A percentile compares a stretch with the other conserved stretches of the same genome.
Evolutionary conservation across 1,139 yeast species (phyloP).

Genomic region (Citeromyces hawaiiensis): DNA sequence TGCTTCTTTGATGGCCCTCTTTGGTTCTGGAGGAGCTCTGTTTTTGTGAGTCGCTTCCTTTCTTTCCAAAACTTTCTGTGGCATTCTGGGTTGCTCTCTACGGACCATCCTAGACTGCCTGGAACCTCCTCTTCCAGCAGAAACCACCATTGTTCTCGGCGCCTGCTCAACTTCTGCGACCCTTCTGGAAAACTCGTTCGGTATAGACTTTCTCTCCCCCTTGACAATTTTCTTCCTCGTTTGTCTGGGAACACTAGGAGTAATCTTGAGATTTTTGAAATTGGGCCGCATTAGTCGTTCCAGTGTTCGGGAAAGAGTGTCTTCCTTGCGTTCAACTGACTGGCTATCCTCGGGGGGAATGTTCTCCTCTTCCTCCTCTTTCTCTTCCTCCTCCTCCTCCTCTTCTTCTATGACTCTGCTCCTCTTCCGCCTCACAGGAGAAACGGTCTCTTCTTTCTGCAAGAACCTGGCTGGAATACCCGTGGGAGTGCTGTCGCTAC

Average conservation of each 20-base stretch:
- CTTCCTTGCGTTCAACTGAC: background rate
- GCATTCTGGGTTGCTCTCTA: background rate
- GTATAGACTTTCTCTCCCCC: background rate
- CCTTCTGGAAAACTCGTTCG: background rate
- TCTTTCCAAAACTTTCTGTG: background rate
- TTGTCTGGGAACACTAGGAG: background rate
- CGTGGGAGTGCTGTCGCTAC: background rate
- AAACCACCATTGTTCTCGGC: background rate
- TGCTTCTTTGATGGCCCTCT: background rate
- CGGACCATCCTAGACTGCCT: background rate
- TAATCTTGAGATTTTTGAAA: background rate
- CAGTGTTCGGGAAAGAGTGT: background rate
- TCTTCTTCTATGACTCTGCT: background rate
- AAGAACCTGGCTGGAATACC: background rate
- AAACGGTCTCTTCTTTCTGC: background rate
- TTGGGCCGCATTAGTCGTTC: background rate
- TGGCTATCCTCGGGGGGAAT: background rate
- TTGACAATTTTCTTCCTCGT: background rate
- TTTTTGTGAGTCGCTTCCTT: background rate
- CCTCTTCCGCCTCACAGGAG: background rate
- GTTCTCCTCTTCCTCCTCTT: background rate
- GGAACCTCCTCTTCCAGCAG: background rate
- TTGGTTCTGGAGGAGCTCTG: background rate
- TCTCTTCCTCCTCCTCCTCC: background rate
- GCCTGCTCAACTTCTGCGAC: background rate